phyloP scores from a whole-genome alignment of 73 alveolate genomes.

The Uronychia setigera region DNA sequence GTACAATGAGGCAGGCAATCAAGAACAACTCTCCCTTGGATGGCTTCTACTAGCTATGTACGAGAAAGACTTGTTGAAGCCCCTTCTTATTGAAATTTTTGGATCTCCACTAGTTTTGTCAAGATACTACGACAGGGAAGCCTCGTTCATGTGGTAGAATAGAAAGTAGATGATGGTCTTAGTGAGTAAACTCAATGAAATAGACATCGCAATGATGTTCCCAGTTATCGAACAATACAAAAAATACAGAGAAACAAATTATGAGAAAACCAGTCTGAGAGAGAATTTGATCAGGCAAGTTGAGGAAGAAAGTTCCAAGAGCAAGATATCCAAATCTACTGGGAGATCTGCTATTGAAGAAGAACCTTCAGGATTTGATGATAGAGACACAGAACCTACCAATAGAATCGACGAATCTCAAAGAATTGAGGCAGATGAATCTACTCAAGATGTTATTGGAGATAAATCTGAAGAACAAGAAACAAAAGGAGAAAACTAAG shows the following conservation, averaged over 20 bases:
- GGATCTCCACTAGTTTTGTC: neutral
- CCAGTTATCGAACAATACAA: neutral
- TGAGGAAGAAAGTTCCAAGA: neutral
- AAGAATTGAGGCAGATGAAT: neutral
- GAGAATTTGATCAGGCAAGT: neutral
- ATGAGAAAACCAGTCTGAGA: neutral
- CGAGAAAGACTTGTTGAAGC: too few species aligned
- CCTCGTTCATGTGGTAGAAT: conserved; percentile 1
- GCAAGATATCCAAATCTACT: neutral
- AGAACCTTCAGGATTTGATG: neutral
- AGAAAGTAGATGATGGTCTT: neutral
- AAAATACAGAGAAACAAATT: neutral
- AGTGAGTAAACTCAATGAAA: neutral
- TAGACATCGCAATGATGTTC: neutral
- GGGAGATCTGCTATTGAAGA: too few species aligned
- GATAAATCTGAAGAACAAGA: neutral
- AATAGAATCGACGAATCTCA: neutral
- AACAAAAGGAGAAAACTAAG: neutral
- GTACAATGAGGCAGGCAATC: too few species aligned
- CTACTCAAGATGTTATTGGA: neutral
- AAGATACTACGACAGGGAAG: neutral
- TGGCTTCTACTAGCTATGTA: too few species aligned
- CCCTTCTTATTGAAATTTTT: neutral
- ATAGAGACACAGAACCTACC: neutral
- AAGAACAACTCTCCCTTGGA: too few species aligned